Evolutionary conservation across 176 grass and related monocot genomes (phyloP).

Genomic region (Alopecurus myosuroides): DNA sequence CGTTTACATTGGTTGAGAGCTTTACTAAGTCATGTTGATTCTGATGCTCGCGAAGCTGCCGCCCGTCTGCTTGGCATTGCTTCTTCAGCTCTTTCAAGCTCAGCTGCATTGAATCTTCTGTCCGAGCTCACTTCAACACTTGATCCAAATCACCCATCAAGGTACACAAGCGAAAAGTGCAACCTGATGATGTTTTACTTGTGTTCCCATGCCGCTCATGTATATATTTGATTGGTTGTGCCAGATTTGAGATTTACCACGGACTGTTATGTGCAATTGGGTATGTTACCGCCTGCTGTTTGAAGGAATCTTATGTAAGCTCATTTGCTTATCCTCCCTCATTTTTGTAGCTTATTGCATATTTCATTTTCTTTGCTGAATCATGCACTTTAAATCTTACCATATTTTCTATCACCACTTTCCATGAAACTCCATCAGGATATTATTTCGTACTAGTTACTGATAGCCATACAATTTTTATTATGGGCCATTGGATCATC

Average conservation of each 20-base stretch:
- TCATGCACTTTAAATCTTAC: background rate
- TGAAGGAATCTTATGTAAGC: slow-evolving; percentile 74
- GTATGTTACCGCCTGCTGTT: slow-evolving; percentile 67
- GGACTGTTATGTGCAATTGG: slow-evolving; percentile 76
- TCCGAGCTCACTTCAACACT: slow-evolving; percentile 64
- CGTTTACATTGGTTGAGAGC: slow-evolving; percentile 62
- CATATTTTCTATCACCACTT: slow-evolving; percentile 3
- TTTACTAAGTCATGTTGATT: slow-evolving; percentile 81
- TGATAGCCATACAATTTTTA: slow-evolving; percentile 11
- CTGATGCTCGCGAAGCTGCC: slow-evolving; percentile 83
- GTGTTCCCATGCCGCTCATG: slow-evolving; percentile 10
- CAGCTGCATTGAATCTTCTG: slow-evolving; percentile 52
- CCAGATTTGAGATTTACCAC: slow-evolving; percentile 91
- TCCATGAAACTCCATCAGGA: background rate
- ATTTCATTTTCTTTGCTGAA: slow-evolving; percentile 28
- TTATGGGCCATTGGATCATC: background rate
- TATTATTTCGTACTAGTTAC: background rate
- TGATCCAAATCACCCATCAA: slow-evolving; percentile 42
- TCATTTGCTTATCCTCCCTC: slow-evolving; percentile 18
- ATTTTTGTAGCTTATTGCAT: slow-evolving; percentile 5
- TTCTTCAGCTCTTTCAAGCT: slow-evolving; percentile 69
- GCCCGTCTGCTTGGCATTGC: slow-evolving; percentile 69
- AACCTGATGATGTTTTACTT: background rate
- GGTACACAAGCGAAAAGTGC: slow-evolving; percentile 40
- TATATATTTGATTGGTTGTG: slow-evolving; percentile 33